phyloP scores from a whole-genome alignment of 495 filamentous ascomycete genomes.

The Penicillium lividum region DNA sequence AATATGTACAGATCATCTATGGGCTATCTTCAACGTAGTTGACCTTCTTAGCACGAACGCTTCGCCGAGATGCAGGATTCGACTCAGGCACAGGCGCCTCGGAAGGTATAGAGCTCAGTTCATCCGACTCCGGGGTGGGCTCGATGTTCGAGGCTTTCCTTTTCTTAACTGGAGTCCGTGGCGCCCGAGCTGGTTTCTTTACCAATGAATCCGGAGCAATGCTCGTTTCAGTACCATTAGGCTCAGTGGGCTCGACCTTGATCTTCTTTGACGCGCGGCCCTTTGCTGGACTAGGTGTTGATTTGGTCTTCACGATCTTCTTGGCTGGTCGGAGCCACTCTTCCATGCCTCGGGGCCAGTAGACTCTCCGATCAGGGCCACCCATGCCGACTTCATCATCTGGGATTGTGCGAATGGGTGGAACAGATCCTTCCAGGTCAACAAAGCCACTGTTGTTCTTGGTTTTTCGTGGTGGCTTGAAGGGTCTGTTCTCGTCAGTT shows the following conservation, averaged over 20 bases:
- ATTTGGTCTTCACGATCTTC: conserved; percentile 63
- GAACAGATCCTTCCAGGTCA: conserved; percentile 49
- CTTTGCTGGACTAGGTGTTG: conserved; percentile 28
- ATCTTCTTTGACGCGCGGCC: conserved; percentile 23
- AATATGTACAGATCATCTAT: conserved; percentile 14
- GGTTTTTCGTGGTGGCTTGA: conserved; percentile 50
- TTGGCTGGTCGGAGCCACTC: conserved; percentile 86
- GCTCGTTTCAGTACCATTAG: not conserved
- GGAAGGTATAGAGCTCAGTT: conserved; percentile 14
- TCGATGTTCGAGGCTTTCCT: conserved; percentile 34
- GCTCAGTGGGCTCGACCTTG: conserved; percentile 18
- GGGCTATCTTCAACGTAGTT: conserved; percentile 49
- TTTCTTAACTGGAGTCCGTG: conserved; percentile 34
- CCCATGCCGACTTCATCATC: conserved; percentile 86
- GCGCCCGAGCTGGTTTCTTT: conserved; percentile 22
- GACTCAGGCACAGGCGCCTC: conserved; percentile 10
- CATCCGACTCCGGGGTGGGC: conserved; percentile 33
- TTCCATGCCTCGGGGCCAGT: conserved; percentile 89
- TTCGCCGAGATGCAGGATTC: conserved; percentile 29
- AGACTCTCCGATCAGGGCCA: conserved; percentile 80
- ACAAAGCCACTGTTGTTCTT: conserved; percentile 51
- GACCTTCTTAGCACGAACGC: conserved; percentile 43
- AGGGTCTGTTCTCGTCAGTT: conserved; percentile 72
- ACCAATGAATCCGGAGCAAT: conserved; percentile 19
- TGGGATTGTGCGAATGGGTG: conserved; percentile 47